A percentile compares a stretch with the other conserved stretches of the same genome.
Evolutionary conservation across 2,329 filamentous ascomycete genomes (phyloP).

Genomic region (Pseudopyricularia cyperi): DNA sequence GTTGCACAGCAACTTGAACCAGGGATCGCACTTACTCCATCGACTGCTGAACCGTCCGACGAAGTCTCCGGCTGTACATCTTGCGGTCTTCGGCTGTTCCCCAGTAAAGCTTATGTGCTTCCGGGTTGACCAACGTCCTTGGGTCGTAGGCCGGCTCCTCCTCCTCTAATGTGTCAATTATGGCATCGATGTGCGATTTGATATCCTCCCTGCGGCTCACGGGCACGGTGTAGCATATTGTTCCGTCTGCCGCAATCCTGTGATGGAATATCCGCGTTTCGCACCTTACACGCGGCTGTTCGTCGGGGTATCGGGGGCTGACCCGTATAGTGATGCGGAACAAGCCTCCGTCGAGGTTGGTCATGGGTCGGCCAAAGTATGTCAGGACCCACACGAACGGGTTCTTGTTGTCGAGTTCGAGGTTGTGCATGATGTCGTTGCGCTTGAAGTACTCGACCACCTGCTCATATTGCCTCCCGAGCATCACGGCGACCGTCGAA

Average conservation of each 20-base stretch:
- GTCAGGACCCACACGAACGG: constrained; percentile 83
- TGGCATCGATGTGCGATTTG: constrained; percentile 68
- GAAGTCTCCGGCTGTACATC: constrained; percentile 67
- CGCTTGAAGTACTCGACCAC: constrained; percentile 62
- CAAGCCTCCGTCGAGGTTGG: constrained; percentile 81
- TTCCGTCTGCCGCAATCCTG: constrained; percentile 66
- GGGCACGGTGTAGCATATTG: constrained; percentile 67
- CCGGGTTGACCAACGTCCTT: constrained; percentile 71
- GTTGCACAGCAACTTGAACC: neutral
- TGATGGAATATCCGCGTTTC: constrained; percentile 80
- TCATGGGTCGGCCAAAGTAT: constrained; percentile 86
- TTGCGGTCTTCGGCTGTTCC: constrained; percentile 67
- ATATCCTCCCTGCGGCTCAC: constrained; percentile 56
- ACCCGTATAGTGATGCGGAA: constrained; percentile 71
- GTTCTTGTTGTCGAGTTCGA: constrained; percentile 67
- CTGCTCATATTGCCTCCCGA: constrained; percentile 76
- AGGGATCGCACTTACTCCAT: constrained; percentile 36
- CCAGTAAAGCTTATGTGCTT: constrained; percentile 82
- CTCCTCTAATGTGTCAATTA: constrained; percentile 75
- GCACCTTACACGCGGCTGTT: constrained; percentile 74
- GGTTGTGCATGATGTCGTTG: constrained; percentile 57
- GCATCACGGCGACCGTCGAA: constrained; percentile 63
- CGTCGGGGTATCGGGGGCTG: constrained; percentile 74
- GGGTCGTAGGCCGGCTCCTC: constrained; percentile 83
- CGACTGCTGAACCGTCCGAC: constrained; percentile 61